Evolutionary conservation across 2,329 filamentous ascomycete genomes (phyloP), one percentile per base, ranked within the genome.

Genomic region (Sarocladium kiliense): DNA sequence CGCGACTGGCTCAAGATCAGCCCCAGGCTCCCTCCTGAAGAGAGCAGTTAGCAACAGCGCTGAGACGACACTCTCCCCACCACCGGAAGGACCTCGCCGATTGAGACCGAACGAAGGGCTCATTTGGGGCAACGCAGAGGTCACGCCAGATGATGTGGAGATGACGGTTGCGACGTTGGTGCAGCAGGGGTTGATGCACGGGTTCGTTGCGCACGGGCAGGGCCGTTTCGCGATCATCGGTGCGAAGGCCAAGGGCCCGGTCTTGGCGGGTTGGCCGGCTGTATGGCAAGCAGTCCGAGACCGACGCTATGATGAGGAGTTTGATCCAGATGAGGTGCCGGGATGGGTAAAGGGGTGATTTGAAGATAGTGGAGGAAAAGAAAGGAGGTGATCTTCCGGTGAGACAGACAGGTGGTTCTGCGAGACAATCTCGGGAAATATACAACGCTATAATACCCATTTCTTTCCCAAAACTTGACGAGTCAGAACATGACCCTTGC

Each of bases 161-260:
- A 84, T 84, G 44, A 84, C 89, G 50, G 79, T 95, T 12, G 83
- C 88, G 0, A 86, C 86, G 11, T 79, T 97, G 12, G 81, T 95
- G 19, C 84, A 88, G 51, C 89, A 96, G 69, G 89, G 88, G 1
- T 75, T 96, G 23, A 77, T 97, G 66, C 85, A 87, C 61, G 93
- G 92, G 1, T 97, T 92, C 65, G 80, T 97, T 26, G 89, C 88
- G 16, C 90, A 95, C 64, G 81, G 81, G 25, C 84, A 86, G 64
- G 80, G 81, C 42, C 85, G 88, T 50, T 91, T 97, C 64, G 91
- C 91, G 12, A 89, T 97, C 42, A 84, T 88, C 54, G 91, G 92
- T 2, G 85, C 88, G 23, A 87, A 86, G 74, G 79, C 79, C 57
- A 81, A 80, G 60, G 81, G 80, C 3, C 80, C 86, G 0, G 70